Conservation (phyloP, 1,284 basidiomycete genomes). For the Malassezia psittaci region DNA sequence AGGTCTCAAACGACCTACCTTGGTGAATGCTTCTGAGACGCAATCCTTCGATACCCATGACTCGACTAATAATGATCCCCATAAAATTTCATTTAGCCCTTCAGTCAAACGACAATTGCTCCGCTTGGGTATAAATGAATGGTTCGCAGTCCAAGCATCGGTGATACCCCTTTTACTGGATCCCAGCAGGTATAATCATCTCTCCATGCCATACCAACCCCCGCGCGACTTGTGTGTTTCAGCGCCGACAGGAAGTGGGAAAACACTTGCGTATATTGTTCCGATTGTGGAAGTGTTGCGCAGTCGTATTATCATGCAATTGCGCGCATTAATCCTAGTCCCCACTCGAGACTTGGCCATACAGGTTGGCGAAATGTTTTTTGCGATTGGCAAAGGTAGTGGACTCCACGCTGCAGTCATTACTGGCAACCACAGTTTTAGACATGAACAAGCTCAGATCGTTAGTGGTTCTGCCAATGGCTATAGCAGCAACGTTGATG, state of each 20-base stretch:
- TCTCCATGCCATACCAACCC: constrained; percentile 64
- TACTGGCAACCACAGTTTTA: constrained; percentile 44
- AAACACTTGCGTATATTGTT: constrained; percentile 85
- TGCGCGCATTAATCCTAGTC: constrained; percentile 82
- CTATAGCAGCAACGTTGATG: constrained; percentile 57
- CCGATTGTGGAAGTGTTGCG: constrained; percentile 65
- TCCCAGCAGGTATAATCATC: constrained; percentile 13
- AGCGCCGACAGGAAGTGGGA: constrained; percentile 92
- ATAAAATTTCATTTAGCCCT: constrained; percentile 21
- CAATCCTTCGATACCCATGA: constrained; percentile 17
- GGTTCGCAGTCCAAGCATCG: constrained; percentile 64
- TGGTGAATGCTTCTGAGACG: constrained; percentile 26
- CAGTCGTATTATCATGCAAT: constrained; percentile 49
- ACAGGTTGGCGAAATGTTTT: constrained; percentile 85
- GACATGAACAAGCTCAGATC: constrained; percentile 39
- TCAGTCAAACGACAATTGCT: constrained; percentile 24
- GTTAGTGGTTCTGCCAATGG: constrained; percentile 8
- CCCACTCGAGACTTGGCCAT: constrained; percentile 90
- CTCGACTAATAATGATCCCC: constrained; percentile 16
- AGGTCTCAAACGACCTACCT: constrained; percentile 25
- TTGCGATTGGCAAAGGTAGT: constrained; percentile 62
- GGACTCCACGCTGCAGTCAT: constrained; percentile 62
- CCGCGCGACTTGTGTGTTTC: constrained; percentile 85
- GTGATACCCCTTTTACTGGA: constrained; percentile 66
- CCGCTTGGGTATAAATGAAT: constrained; percentile 34